These are phyloP conservation scores for Metschnikowia aberdeeniae DNA, from an alignment of 805 yeast species.

Conservation along the genomic window DNA sequence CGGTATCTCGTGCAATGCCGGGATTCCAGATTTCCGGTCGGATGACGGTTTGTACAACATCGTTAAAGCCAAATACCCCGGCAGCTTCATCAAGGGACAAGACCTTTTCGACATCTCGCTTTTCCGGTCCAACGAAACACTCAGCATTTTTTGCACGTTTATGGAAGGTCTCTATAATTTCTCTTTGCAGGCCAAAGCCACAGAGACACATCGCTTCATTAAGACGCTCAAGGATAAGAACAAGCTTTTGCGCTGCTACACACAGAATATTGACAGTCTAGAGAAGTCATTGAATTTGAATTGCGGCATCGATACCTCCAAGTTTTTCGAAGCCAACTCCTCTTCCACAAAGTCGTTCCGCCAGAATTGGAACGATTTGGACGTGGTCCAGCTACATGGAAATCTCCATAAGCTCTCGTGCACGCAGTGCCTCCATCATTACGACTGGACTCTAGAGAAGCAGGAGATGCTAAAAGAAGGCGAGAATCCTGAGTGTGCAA, in stretches of 20 bases:
- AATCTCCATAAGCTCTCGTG: conserved; percentile 75
- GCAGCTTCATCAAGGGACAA: conserved; percentile 69
- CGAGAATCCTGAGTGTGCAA: conserved; percentile 70
- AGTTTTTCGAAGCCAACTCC: conserved; percentile 22
- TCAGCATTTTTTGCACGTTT: conserved; percentile 77
- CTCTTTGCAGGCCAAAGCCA: conserved; percentile 67
- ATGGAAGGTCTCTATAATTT: conserved; percentile 75
- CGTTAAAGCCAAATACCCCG: conserved; percentile 61
- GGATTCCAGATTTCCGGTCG: conserved; percentile 93
- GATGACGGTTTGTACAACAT: conserved; percentile 75
- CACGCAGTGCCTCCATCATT: conserved; percentile 58
- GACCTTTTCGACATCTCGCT: conserved; percentile 87
- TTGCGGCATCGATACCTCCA: conserved; percentile 46
- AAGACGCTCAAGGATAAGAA: conserved; percentile 53
- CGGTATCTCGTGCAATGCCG: conserved; percentile 94
- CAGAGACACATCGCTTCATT: conserved; percentile 79
- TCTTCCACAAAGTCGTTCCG: conserved; percentile 21
- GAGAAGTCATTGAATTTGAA: conserved; percentile 64
- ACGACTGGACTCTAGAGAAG: conserved; percentile 58
- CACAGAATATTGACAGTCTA: conserved; percentile 91
- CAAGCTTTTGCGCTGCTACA: conserved; percentile 79
- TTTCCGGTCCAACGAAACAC: conserved; percentile 63
- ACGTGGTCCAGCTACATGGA: conserved; percentile 90
- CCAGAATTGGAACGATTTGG: conserved; percentile 56
- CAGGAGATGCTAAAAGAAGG: conserved; percentile 53